These are phyloP conservation scores for Aspergillus niger DNA, from an alignment of 2,329 filamentous ascomycete genomes.

Conservation along the genomic window DNA sequence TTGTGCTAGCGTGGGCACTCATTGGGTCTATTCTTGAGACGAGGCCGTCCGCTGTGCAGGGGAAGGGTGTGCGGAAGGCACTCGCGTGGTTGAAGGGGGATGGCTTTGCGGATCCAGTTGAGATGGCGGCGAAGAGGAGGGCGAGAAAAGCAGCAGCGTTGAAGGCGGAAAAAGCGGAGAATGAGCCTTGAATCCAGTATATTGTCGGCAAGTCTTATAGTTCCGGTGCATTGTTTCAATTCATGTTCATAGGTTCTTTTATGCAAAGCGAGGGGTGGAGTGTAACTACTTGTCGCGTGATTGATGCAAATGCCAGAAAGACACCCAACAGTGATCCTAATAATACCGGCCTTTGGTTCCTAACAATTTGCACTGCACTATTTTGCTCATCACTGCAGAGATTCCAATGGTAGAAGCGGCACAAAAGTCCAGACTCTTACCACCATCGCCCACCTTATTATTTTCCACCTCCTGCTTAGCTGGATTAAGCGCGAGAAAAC, in stretches of 20 bases:
- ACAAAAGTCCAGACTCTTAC: too few species aligned
- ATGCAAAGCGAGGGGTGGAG: not conserved
- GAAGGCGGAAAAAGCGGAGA: conserved; percentile 11
- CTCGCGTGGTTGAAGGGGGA: conserved; percentile 74
- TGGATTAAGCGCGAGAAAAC: too few species aligned
- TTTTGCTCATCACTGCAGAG: too few species aligned
- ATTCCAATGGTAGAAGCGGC: too few species aligned
- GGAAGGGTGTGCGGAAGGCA: conserved; percentile 68
- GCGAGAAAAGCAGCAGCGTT: conserved; percentile 29
- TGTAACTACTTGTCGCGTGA: not conserved
- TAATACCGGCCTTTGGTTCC: too few species aligned
- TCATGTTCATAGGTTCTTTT: not conserved
- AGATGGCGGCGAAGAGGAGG: conserved; percentile 47
- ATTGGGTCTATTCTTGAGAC: conserved; percentile 77
- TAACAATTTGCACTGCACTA: too few species aligned
- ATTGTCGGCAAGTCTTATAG: not conserved
- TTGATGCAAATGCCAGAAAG: not conserved
- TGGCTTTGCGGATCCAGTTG: conserved; percentile 69
- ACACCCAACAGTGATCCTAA: not conserved
- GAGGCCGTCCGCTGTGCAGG: conserved; percentile 67
- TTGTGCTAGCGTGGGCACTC: conserved; percentile 75
- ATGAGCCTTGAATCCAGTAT: not conserved
- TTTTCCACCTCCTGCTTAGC: too few species aligned
- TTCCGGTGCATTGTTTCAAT: not conserved
- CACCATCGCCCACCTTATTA: too few species aligned